Evolutionary conservation across 148 eudicot species (phyloP).

Genomic region (Polygonum maritimum): DNA sequence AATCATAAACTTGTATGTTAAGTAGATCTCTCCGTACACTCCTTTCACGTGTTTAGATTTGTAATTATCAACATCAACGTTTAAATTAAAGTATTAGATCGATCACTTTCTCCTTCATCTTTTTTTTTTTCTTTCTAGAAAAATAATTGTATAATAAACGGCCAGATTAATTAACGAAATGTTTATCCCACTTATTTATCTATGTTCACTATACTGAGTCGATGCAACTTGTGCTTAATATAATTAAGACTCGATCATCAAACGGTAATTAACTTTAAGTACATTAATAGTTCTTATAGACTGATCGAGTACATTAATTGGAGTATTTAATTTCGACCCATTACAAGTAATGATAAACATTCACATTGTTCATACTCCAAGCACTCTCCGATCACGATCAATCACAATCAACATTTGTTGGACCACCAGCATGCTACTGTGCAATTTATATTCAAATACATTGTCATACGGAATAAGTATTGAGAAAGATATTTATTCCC

Average conservation of each 20-base stretch:
- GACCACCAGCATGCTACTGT: not conserved
- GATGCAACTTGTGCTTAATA: no score
- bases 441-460: not conserved
- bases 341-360: conserved; percentile 6
- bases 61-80: not conserved
- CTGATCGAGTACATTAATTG: not conserved
- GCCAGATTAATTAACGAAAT: no score
- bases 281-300: no score
- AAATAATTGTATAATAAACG: no score
- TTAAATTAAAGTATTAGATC: not conserved
- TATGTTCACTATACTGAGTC: no score
- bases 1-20: no score
- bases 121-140: no score
- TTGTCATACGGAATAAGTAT: no score
- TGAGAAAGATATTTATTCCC: no score
- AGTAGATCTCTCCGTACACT: conserved; percentile 1
- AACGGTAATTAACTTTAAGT: no score
- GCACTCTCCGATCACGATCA: not conserved
- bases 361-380: not conserved
- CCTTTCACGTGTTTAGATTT: not conserved
- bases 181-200: no score
- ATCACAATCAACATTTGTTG: not conserved
- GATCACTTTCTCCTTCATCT: not conserved
- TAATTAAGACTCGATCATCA: no score
- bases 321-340: not conserved